Evolutionary conservation across 108 stramenopile species (phyloP).

Genomic region (Nannochloropsis salina): DNA sequence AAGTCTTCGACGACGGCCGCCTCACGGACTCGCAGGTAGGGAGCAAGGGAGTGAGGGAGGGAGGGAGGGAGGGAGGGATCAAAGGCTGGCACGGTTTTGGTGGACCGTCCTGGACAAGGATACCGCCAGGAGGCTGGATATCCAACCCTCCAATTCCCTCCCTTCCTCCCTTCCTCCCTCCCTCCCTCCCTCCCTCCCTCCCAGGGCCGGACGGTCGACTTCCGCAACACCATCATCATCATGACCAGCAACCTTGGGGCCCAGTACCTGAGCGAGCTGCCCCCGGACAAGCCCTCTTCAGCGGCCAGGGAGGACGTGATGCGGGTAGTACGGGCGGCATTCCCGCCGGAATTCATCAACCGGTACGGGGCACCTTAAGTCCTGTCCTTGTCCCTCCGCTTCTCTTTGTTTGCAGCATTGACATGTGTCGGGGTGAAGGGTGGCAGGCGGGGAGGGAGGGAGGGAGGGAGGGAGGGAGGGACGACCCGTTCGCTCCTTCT

Average conservation of each 20-base stretch:
- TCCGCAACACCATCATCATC: slow-evolving; percentile 80
- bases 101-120: neutral
- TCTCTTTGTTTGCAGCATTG: too few species aligned
- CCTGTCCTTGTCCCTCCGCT: too few species aligned
- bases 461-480: too few species aligned
- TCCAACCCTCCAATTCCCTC: neutral
- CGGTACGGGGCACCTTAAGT: too few species aligned
- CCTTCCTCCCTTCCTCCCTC: neutral
- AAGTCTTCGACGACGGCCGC: slow-evolving; percentile 45
- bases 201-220: slow-evolving; percentile 77
- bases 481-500: too few species aligned
- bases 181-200: neutral
- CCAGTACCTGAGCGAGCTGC: slow-evolving; percentile 28
- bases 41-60: too few species aligned
- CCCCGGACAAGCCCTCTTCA: neutral
- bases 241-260: slow-evolving; percentile 83
- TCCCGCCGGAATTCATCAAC: slow-evolving; percentile 38
- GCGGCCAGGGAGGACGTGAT: slow-evolving; percentile 16
- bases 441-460: too few species aligned
- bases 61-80: neutral
- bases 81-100: neutral
- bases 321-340: slow-evolving; percentile 9
- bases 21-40: slow-evolving; percentile 33
- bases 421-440: too few species aligned
- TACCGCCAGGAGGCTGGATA: neutral